phyloP scores from a whole-genome alignment of 2,329 filamentous ascomycete species.

The Aspergillus sp. region DNA sequence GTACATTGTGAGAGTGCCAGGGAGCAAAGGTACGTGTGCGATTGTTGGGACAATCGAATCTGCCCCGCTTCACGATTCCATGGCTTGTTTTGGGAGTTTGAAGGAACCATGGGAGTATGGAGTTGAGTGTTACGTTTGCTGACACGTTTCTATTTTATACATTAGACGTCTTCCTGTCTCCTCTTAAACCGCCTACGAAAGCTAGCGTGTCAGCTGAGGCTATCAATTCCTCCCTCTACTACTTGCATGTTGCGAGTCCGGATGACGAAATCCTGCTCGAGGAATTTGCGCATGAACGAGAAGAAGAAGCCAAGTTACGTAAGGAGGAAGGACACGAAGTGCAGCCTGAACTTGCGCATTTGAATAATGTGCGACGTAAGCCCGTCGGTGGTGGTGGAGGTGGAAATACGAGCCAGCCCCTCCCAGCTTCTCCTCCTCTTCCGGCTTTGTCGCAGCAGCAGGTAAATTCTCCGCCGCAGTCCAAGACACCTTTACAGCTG shows the following conservation, averaged over 20 bases:
- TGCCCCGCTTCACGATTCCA: slow-evolving; percentile 9
- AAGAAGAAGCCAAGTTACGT: slow-evolving; percentile 20
- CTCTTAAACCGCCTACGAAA: slow-evolving; percentile 81
- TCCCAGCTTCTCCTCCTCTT: slow-evolving; percentile 7
- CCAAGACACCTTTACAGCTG: no score
- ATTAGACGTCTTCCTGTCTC: slow-evolving; percentile 84
- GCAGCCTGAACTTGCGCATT: slow-evolving; percentile 22
- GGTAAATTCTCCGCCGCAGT: not conserved
- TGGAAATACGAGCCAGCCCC: slow-evolving; percentile 1
- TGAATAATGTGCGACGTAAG: slow-evolving; percentile 37
- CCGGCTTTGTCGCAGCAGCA: slow-evolving; percentile 18
- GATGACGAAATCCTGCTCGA: slow-evolving; percentile 47
- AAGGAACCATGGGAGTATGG: no score
- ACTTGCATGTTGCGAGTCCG: slow-evolving; percentile 71
- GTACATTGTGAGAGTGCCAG: slow-evolving; percentile 91
- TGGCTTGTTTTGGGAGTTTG: no score
- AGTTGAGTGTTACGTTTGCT: slow-evolving; percentile 2
- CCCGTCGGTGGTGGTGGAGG: slow-evolving; percentile 23
- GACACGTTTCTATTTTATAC: slow-evolving; percentile 4
- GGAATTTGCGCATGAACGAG: slow-evolving; percentile 33
- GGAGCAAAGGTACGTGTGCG: slow-evolving; percentile 65
- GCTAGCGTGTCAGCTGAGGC: slow-evolving; percentile 79
- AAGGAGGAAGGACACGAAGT: slow-evolving; percentile 19
- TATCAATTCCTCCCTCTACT: slow-evolving; percentile 83
- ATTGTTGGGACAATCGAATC: slow-evolving; percentile 1